Evolutionary conservation across 2,329 filamentous ascomycete genomes (phyloP), one percentile per base, ranked within the genome.

Genomic region (Coniella lustricola): DNA sequence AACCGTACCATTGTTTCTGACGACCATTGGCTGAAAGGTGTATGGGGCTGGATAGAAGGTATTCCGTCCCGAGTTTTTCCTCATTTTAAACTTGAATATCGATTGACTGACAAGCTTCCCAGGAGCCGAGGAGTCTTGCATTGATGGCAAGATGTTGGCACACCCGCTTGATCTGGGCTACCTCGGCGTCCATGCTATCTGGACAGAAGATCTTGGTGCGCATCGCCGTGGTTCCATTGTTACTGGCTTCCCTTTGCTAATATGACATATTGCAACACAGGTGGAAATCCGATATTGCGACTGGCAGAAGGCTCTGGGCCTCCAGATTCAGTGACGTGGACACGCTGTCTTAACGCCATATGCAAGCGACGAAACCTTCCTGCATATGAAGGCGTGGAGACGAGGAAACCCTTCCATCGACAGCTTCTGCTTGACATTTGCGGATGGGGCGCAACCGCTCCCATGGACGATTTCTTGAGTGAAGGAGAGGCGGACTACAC

Each of bases 1-100:
- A 93, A 93, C 58, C 76, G 77, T 53, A 67, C 74, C 5, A 76
- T 90, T n/a, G 75, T 86, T 1, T 70, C 74, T 5, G 85, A 88
- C 52, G 83, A 90, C 58, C 79, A 77, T 25, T 87, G 85, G 79
- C 70, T 91, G n/a, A 76, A 81, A 49, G 84, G 86, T 48, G 69
- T 87, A n/a, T 94, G 88, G 88, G 77, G 81, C 40, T 87, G 86
- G 74, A 73, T 90, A 41, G 74, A 77, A 50, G 80, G 85, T 81
- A 59, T 60, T 70, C 73, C 12, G 31, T 4, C n/a, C 36, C 4
- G 18, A 36, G 18, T 45, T n/a, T n/a, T n/a, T n/a, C n/a, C n/a
- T 7, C 37, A 8, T 10, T 33, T 7, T 44, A 31, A 13, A 41
- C 34, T 16, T 25, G 10, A 33, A 29, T 16, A 37, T 49, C 40